Evolutionary conservation across 2,329 filamentous ascomycete genomes (phyloP), one percentile per base, ranked within the genome.

Genomic region (Basipetospora chlamydospora): DNA sequence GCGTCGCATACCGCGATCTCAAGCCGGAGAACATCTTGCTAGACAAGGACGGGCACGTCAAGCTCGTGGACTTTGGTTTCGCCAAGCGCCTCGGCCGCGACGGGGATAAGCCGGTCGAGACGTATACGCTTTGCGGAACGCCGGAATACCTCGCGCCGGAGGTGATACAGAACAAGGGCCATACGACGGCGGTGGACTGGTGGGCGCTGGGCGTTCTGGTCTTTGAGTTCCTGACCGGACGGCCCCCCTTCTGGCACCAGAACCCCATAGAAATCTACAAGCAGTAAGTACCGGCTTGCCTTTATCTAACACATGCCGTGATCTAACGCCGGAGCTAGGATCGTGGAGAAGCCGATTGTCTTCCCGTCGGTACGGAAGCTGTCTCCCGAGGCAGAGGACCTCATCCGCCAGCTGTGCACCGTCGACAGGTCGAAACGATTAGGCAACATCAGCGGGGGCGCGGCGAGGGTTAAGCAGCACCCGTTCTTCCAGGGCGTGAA

Each of bases 261-360:
- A 88, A 86, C 45, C 82, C 82, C 1, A 82, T 88, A 45, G 83
- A 87, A 53, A 88, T 88, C 40, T 88, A 88, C 58, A 83, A 85
- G 54, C 75, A 80, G 74, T 77, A 48, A 46, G 69, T 58, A 30
- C 4, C 28, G 16, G 10, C n/a, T n/a, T n/a, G n/a, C n/a, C n/a
- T n/a, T n/a, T n/a, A n/a, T n/a, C n/a, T n/a, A n/a, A n/a, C n/a
- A n/a, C n/a, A n/a, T n/a, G n/a, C n/a, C n/a, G n/a, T n/a, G n/a
- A n/a, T n/a, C n/a, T 26, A 23, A 13, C 10, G 11, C 8, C 6
- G 11, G 7, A 29, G 32, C 11, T 37, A 83, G 79, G 57, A 88
- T 88, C 47, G 77, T 88, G 21, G 78, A 83, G 53, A 82, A 81
- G 47, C 77, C 79, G 23, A 70, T 88, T 42, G 64, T 75, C 39